These are phyloP conservation scores for Chytridium lagenaria DNA, from an alignment of 371 early-diverging fungal genomes.

Conservation along the genomic window DNA sequence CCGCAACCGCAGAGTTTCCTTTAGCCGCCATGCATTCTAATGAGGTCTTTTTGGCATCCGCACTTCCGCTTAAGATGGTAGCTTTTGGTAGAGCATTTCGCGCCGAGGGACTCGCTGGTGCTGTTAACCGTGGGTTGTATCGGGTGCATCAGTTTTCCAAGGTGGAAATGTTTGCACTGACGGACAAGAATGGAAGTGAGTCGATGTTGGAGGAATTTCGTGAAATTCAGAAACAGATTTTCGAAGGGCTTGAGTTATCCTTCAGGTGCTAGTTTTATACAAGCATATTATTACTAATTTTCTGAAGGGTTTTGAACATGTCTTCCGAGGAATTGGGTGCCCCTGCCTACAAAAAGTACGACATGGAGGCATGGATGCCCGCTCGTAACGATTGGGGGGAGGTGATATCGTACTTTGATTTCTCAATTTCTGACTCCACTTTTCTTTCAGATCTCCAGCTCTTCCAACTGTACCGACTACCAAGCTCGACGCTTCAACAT, in stretches of 20 bases:
- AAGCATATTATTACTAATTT: slow-evolving; percentile 2
- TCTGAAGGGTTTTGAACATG: slow-evolving; percentile 81
- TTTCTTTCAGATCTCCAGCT: slow-evolving; percentile 40
- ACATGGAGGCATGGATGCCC: slow-evolving; percentile 97
- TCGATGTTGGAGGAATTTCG: slow-evolving; percentile 73
- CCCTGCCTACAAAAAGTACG: slow-evolving; percentile 89
- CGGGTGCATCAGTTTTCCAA: slow-evolving; percentile 95
- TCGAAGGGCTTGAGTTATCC: slow-evolving; percentile 78
- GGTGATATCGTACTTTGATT: slow-evolving; percentile 48
- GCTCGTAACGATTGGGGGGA: slow-evolving; percentile 90
- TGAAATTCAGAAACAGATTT: slow-evolving; percentile 75
- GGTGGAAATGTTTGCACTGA: slow-evolving; percentile 87
- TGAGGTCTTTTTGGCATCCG: slow-evolving; percentile 52
- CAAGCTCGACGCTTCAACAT: slow-evolving; percentile 89
- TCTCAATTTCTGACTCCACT: background rate
- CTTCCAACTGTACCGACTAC: slow-evolving; percentile 98
- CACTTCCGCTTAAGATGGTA: slow-evolving; percentile 74
- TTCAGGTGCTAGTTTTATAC: slow-evolving; percentile 65
- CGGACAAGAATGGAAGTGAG: slow-evolving; percentile 65
- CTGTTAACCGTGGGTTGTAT: slow-evolving; percentile 86
- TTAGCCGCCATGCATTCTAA: slow-evolving; percentile 83
- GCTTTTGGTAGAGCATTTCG: slow-evolving; percentile 87
- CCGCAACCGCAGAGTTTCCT: slow-evolving; percentile 93
- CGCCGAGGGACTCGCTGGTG: slow-evolving; percentile 89
- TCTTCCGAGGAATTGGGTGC: slow-evolving; percentile 92